A percentile compares a stretch with the other conserved stretches of the same genome.
Conservation (phyloP, 768 basidiomycete genomes). For the Trametes gibbosa region DNA sequence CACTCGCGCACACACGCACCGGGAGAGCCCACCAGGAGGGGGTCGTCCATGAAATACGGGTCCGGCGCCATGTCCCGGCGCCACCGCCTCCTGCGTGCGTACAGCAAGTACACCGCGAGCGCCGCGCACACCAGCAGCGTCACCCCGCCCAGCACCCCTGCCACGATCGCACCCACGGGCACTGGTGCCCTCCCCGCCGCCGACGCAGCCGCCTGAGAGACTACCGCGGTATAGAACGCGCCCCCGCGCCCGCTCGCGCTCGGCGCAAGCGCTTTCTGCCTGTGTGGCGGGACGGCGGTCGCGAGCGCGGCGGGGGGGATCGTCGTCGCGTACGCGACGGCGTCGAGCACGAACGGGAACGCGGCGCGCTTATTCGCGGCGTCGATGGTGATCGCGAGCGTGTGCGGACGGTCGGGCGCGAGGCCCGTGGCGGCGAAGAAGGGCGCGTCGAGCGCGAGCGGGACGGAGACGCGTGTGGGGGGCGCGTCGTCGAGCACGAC, state of each 20-base stretch:
- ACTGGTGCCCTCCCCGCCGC: not conserved
- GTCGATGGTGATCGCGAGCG: not conserved
- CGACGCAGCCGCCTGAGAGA: not conserved
- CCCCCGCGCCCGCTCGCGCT: not conserved
- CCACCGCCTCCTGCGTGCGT: not conserved
- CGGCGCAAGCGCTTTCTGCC: not conserved
- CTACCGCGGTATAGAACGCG: not conserved
- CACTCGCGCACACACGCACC: too few relatives aligned
- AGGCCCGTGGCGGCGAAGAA: not conserved
- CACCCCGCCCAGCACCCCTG: slow-evolving; percentile 13
- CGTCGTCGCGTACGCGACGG: not conserved
- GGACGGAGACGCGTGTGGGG: not conserved
- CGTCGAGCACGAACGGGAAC: slow-evolving; percentile 5
- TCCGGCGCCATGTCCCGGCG: not conserved
- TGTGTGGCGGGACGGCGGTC: not conserved
- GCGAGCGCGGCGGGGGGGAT: not conserved
- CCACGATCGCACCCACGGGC: slow-evolving; percentile 13
- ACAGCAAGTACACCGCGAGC: slow-evolving; percentile 2
- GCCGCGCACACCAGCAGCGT: not conserved
- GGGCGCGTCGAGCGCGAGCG: not conserved
- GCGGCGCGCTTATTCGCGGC: not conserved
- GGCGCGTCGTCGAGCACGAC: not conserved
- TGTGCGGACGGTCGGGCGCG: not conserved
- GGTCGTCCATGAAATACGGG: not conserved
- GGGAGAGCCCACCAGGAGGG: too few relatives aligned